phyloP scores from a whole-genome alignment of 331 rosid genomes.

The Phaseolus coccineus region DNA sequence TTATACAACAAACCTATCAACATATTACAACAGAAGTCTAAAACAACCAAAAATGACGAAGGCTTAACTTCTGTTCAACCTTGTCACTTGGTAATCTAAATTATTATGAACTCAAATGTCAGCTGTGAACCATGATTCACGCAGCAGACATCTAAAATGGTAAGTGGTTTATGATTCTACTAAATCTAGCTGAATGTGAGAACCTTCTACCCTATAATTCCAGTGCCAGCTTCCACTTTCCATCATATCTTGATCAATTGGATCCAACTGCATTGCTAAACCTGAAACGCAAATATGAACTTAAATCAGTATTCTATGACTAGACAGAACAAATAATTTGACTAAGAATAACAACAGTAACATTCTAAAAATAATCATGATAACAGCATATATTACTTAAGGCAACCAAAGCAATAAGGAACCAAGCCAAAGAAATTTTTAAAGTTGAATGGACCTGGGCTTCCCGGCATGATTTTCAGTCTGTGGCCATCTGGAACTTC shows the following conservation, averaged over 20 bases:
- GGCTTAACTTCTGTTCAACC: slow-evolving; percentile 61
- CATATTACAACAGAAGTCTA: slow-evolving; percentile 24
- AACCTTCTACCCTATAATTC: slow-evolving; percentile 74
- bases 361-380: slow-evolving; percentile 30
- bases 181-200: slow-evolving; percentile 70
- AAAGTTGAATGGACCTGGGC: slow-evolving; percentile 59
- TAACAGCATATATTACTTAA: not conserved
- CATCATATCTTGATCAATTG: slow-evolving; percentile 65
- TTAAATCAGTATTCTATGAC: slow-evolving; percentile 22
- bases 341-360: not conserved
- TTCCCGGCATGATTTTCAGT: slow-evolving; percentile 70
- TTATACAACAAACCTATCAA: slow-evolving; percentile 43
- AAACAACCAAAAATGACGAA: slow-evolving; percentile 23
- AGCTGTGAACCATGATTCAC: slow-evolving; percentile 88
- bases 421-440: slow-evolving; percentile 31
- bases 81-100: slow-evolving; percentile 36
- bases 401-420: not conserved
- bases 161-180: slow-evolving; percentile 55
- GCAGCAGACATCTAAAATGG: slow-evolving; percentile 45
- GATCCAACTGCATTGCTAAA: slow-evolving; percentile 59
- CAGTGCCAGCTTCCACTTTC: slow-evolving; percentile 93
- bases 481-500: slow-evolving; percentile 93
- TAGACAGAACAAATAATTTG: slow-evolving; percentile 11
- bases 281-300: slow-evolving; percentile 58
- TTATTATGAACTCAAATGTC: slow-evolving; percentile 50